Evolutionary conservation across 257 asterid genomes (phyloP).

Genomic region (Ajuga chamaepitys): DNA sequence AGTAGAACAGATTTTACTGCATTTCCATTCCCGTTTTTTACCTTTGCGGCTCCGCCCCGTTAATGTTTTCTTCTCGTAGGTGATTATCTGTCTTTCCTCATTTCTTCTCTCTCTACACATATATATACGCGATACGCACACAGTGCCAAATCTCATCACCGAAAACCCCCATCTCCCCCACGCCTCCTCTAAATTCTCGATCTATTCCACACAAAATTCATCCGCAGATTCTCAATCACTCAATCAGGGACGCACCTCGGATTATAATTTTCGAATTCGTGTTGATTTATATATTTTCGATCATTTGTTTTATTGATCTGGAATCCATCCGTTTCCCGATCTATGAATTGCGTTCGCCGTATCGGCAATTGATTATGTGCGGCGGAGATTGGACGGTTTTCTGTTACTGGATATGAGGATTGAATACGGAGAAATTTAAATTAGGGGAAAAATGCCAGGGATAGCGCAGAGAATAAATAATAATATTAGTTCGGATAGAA

Average conservation of each 20-base stretch:
- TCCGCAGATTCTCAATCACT: slow-evolving; percentile 33
- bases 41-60: slow-evolving; percentile 1
- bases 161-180: slow-evolving; percentile 37
- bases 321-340: slow-evolving; percentile 25
- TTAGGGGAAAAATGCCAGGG: slow-evolving; percentile 66
- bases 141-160: slow-evolving; percentile 46
- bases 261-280: not conserved
- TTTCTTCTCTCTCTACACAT: slow-evolving; percentile 11
- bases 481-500: slow-evolving; percentile 15
- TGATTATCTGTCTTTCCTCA: slow-evolving; percentile 10
- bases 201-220: slow-evolving; percentile 29
- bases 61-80: slow-evolving; percentile 8
- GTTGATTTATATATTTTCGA: slow-evolving; percentile 11
- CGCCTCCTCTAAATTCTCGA: slow-evolving; percentile 50
- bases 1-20: not conserved
- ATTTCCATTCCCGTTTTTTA: not conserved
- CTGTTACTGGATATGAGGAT: slow-evolving; percentile 31
- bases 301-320: slow-evolving; percentile 31
- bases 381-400: not conserved
- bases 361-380: slow-evolving; percentile 15
- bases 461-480: slow-evolving; percentile 49
- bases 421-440: slow-evolving; percentile 33
- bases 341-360: slow-evolving; percentile 20
- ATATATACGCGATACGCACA: slow-evolving; percentile 19
- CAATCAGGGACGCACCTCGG: slow-evolving; percentile 14